A percentile compares a stretch with the other conserved stretches of the same genome.
These are phyloP conservation scores for Macrophomina tecta DNA, from an alignment of 2,329 filamentous ascomycete genomes.

Conservation along the genomic window DNA sequence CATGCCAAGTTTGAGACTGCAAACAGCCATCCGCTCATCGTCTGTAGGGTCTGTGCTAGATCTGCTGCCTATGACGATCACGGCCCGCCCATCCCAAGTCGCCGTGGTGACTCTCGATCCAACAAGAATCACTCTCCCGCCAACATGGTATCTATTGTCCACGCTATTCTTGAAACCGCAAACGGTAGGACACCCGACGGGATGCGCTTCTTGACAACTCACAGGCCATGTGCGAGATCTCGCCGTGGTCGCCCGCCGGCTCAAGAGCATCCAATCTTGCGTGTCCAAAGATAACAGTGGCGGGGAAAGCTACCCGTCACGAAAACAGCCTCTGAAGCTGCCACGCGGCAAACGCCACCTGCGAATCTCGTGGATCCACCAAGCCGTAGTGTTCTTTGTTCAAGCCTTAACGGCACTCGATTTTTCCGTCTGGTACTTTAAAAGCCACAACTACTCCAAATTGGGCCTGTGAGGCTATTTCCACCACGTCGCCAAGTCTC, in stretches of 20 bases:
- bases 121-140: background rate
- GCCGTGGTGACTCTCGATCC: background rate
- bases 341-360: background rate
- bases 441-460: background rate
- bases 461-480: too few relatives aligned
- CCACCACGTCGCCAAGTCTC: background rate
- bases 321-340: background rate
- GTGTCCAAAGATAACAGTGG: background rate
- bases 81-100: background rate
- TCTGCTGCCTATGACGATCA: background rate
- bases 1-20: background rate
- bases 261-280: background rate
- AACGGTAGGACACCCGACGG: background rate
- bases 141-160: background rate
- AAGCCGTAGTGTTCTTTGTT: background rate
- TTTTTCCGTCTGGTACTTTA: slow-evolving; percentile 2
- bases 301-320: background rate
- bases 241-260: background rate
- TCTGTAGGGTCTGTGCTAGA: background rate
- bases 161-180: background rate
- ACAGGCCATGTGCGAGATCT: background rate
- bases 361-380: background rate
- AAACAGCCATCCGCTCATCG: background rate
- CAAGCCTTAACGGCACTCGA: background rate
- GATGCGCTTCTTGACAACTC: background rate